Base-by-base conservation (phyloP, 2,329 filamentous ascomycete species). In the Aspergillus novoparasiticus region DNA sequence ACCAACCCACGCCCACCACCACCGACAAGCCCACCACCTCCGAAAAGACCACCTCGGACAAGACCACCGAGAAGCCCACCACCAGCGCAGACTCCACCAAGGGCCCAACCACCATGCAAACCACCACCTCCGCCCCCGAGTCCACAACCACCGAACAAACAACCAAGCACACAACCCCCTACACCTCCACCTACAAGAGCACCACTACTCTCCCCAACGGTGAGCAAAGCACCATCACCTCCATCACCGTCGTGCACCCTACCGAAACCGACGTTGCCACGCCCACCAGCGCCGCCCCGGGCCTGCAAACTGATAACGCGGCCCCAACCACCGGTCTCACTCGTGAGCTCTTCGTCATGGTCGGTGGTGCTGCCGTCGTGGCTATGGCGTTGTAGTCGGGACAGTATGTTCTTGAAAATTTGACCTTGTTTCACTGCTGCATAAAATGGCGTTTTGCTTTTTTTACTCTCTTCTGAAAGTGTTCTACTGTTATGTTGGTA, bases 181-280 rank as follows among this genome's bases (percentile, higher is more conserved):
- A 64, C 66, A 81, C 79, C 12, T 79, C 78, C 3, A 81, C 79
- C 48, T 74, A 71, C 66, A 69, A 79, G 60, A 75, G 72, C 59
- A 81, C 78, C 36, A 79, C 77, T 30, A 83, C 80, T 14, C 63
- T 78, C 12, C 66, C 78, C 21, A 72, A 83, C 62, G 81, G 81
- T n/a, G 72, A 69, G 19, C 59, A 77, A 26, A 75, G 73, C 65
- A 82, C 81, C 48, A 74, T 80, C 63, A 83, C 81, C 12, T 75
- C 78, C 45, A 71, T 82, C n/a, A 79, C 81, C 3, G 73, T 83
- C 39, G 77, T 83, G 51, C 74, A 80, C 50, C 78, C 79, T 11
- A 68, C 68, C 23, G 59, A 61, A 26, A 75, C 76, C 16, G 61
- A 68, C 28, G 70, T 64, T 28, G 61, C 68, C 3, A 70, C 72